Evolutionary conservation across 2,329 filamentous ascomycete species (phyloP).

Genomic region (Pestalotiopsis sp.): DNA sequence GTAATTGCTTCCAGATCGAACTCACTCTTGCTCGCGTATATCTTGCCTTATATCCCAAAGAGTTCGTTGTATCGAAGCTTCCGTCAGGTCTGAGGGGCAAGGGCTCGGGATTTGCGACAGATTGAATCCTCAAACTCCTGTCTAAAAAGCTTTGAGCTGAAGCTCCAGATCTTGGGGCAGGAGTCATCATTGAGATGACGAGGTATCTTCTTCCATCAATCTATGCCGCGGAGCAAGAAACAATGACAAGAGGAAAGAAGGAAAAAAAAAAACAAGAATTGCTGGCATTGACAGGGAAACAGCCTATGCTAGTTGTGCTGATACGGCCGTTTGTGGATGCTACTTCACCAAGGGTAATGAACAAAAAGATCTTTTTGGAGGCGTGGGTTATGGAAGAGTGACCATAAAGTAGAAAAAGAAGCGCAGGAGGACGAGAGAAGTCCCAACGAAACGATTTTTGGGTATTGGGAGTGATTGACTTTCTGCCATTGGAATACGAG

Average conservation of each 20-base stretch:
- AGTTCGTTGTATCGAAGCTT: constrained; percentile 3
- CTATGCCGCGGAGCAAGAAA: not conserved
- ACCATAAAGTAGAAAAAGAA: no score
- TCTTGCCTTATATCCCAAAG: constrained; percentile 2
- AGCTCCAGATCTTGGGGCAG: constrained; percentile 1
- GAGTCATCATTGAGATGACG: constrained; percentile 4
- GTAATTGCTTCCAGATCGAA: not conserved
- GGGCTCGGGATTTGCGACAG: not conserved
- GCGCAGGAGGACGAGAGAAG: no score
- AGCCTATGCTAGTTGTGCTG: not conserved
- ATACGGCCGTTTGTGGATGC: constrained; percentile 2
- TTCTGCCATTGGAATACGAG: no score
- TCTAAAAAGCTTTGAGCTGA: constrained; percentile 3
- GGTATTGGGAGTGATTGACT: no score
- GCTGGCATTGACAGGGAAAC: not conserved
- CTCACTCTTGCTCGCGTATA: constrained; percentile 3
- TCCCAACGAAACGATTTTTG: no score
- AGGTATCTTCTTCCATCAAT: not conserved
- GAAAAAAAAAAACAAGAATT: not conserved
- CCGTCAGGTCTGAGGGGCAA: constrained; percentile 3
- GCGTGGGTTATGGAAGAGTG: not conserved
- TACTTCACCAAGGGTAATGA: not conserved
- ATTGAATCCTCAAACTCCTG: constrained; percentile 4
- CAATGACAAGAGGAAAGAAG: not conserved
- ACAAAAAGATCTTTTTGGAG: constrained; percentile 3